Conservation (phyloP, 192 early-diverging fungal species). For the Martensiomyces pterosporus region DNA sequence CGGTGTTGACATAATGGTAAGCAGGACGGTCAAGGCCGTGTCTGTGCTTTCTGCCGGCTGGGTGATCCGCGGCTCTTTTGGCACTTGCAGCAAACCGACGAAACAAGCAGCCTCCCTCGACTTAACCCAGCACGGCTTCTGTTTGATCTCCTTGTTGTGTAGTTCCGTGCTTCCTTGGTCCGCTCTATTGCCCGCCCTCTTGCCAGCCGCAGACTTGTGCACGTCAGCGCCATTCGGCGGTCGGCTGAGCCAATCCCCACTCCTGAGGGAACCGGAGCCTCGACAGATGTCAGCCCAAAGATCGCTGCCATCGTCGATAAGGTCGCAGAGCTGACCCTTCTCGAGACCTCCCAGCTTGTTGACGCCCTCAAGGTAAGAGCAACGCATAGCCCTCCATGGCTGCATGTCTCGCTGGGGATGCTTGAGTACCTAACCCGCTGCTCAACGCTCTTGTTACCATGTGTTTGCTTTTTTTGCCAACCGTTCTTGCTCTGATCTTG, state of each 20-base stretch:
- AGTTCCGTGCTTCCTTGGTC: constrained; percentile 30
- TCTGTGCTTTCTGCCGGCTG: too few species aligned
- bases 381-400: too few species aligned
- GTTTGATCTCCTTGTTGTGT: too few species aligned
- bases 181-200: constrained; percentile 36
- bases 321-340: constrained; percentile 85
- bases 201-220: constrained; percentile 34
- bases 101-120: too few species aligned
- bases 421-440: too few species aligned
- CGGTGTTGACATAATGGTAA: too few species aligned
- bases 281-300: constrained; percentile 55
- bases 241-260: constrained; percentile 58
- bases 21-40: too few species aligned
- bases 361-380: constrained; percentile 85
- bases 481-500: neutral
- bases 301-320: constrained; percentile 81
- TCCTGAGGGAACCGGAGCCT: constrained; percentile 55
- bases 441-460: too few species aligned
- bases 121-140: too few species aligned
- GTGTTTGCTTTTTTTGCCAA: constrained; percentile 36
- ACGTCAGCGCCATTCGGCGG: constrained; percentile 41
- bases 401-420: too few species aligned
- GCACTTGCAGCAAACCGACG: too few species aligned
- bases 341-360: constrained; percentile 91
- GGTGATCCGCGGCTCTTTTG: too few species aligned